Evolutionary conservation across 371 early-diverging fungal genomes (phyloP).

Genomic region (Mortierella sp.): DNA sequence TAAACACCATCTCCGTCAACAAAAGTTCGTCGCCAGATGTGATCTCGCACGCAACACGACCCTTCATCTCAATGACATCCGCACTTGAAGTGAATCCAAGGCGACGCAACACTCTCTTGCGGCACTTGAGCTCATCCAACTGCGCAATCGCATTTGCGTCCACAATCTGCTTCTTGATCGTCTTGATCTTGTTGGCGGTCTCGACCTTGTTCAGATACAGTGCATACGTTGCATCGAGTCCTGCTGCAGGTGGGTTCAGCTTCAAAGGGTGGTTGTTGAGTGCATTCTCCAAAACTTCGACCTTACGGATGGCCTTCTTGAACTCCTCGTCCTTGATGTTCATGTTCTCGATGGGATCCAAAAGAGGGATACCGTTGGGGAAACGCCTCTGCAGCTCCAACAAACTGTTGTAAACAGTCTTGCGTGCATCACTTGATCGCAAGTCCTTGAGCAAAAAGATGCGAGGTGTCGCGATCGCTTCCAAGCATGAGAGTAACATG

Average conservation of each 20-base stretch:
- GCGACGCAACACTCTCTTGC: slow-evolving; percentile 92
- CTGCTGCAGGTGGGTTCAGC: slow-evolving; percentile 51
- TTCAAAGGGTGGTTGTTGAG: slow-evolving; percentile 69
- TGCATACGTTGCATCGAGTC: slow-evolving; percentile 69
- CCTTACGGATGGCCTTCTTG: slow-evolving; percentile 78
- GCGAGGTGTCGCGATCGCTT: slow-evolving; percentile 82
- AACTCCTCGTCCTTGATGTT: slow-evolving; percentile 86
- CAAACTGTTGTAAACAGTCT: slow-evolving; percentile 75
- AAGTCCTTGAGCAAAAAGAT: slow-evolving; percentile 83
- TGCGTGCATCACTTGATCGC: slow-evolving; percentile 64
- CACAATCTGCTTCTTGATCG: slow-evolving; percentile 74
- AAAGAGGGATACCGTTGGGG: slow-evolving; percentile 76
- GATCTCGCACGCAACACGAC: slow-evolving; percentile 99
- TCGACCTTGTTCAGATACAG: slow-evolving; percentile 76
- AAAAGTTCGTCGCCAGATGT: slow-evolving; percentile 97
- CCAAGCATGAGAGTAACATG: slow-evolving; percentile 77
- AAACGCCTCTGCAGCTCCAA: slow-evolving; percentile 82
- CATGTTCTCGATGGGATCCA: slow-evolving; percentile 95
- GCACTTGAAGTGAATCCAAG: slow-evolving; percentile 84
- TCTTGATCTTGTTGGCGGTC: slow-evolving; percentile 65
- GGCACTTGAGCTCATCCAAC: slow-evolving; percentile 91
- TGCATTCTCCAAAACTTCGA: slow-evolving; percentile 75
- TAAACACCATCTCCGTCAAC: slow-evolving; percentile 99
- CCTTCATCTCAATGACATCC: slow-evolving; percentile 96
- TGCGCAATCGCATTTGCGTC: slow-evolving; percentile 88